Percentiles rank a stretch among this genome's conserved stretches.
phyloP scores from a whole-genome alignment of 2,329 filamentous ascomycete genomes.

The Monilinia fructigena region DNA sequence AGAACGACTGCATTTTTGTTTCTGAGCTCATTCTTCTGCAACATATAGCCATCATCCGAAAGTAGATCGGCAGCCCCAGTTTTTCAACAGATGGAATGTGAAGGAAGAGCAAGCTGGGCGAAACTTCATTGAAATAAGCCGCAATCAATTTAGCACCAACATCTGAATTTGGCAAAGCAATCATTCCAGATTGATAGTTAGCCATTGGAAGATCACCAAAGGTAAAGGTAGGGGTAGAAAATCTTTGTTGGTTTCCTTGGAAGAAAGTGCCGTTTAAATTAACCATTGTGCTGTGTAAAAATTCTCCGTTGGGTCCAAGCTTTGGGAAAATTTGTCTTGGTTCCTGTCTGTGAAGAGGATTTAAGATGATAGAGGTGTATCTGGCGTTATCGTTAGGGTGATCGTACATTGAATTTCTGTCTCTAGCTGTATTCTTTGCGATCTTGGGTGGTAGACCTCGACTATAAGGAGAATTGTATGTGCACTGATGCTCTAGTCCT shows the following conservation, averaged over 20 bases:
- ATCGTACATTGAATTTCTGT: not conserved
- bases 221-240: conserved; percentile 41
- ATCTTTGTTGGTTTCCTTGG: not conserved
- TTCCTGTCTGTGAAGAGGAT: not conserved
- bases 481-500: not conserved
- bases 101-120: conserved; percentile 59
- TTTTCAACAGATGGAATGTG: conserved; percentile 52
- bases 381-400: not conserved
- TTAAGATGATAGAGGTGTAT: not conserved
- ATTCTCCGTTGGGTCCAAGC: not conserved
- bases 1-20: conserved; percentile 45
- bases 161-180: conserved; percentile 39
- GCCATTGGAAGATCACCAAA: conserved; percentile 44
- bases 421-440: not conserved
- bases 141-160: conserved; percentile 40
- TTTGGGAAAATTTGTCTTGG: not conserved
- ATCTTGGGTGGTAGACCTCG: not conserved
- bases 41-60: conserved; percentile 45
- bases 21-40: conserved; percentile 41
- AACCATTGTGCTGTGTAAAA: not conserved
- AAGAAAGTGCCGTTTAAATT: too few species aligned
- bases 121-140: conserved; percentile 59
- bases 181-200: conserved; percentile 45
- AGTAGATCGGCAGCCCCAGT: conserved; percentile 53
- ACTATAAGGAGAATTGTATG: not conserved